Conservation (phyloP, 495 filamentous ascomycete genomes). For the Aspergillus sclerotioniger region DNA sequence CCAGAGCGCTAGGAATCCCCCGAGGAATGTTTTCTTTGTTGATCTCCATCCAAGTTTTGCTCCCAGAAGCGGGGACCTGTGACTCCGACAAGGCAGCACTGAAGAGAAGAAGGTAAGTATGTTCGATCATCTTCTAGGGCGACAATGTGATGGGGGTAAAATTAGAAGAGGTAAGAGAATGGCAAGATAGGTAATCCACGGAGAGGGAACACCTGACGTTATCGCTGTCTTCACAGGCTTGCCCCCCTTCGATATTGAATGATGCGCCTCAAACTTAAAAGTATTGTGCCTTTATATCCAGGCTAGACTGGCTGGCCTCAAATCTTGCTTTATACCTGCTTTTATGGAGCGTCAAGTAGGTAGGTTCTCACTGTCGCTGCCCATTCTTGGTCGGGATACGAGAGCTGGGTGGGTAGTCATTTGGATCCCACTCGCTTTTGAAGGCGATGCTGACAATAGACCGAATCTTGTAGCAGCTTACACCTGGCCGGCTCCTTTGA, state of each 20-base stretch:
- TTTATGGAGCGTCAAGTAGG: no score
- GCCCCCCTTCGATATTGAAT: no score
- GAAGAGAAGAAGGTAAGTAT: background rate
- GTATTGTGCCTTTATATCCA: no score
- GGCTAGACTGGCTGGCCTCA: no score
- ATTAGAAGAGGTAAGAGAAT: background rate
- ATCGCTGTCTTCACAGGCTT: no score
- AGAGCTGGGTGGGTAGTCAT: background rate
- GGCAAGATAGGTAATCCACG: background rate
- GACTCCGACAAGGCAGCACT: background rate
- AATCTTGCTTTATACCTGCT: no score
- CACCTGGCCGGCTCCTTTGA: background rate
- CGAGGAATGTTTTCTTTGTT: conserved; percentile 25
- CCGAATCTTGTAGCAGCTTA: background rate
- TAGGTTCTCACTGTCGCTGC: no score
- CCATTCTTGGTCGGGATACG: background rate
- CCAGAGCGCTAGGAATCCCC: conserved; percentile 12
- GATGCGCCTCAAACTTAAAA: no score
- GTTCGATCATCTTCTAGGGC: background rate
- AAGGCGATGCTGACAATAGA: background rate
- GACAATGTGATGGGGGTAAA: background rate
- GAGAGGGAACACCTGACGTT: background rate
- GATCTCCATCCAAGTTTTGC: conserved; percentile 5
- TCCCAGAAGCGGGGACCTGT: background rate
- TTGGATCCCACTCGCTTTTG: background rate